A percentile compares a stretch with the other conserved stretches of the same genome.
Evolutionary conservation across 106 monocot species (phyloP).

Genomic region (Posidonia australis): DNA sequence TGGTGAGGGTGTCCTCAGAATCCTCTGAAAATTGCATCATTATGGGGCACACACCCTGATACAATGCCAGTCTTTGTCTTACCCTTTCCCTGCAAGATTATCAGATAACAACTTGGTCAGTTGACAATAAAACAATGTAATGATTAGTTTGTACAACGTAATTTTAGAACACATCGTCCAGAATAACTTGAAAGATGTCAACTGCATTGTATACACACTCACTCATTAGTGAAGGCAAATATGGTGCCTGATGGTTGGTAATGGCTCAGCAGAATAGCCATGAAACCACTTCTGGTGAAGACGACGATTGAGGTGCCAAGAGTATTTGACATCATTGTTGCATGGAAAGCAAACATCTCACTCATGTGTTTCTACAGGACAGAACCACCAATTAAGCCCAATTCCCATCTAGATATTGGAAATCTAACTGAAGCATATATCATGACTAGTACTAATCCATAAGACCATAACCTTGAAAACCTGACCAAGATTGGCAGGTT

Average conservation of each 20-base stretch:
- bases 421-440: not conserved
- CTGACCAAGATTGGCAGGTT: constrained; percentile 70
- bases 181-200: not conserved
- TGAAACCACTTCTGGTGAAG: constrained; percentile 89
- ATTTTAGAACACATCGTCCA: not conserved
- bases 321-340: constrained; percentile 97
- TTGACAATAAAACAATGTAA: too few species aligned
- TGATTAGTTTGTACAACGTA: not conserved
- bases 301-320: constrained; percentile 92
- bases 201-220: constrained; percentile 7
- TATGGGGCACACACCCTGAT: constrained; percentile 89
- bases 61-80: constrained; percentile 83
- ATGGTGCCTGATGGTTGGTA: constrained; percentile 92
- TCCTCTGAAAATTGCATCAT: constrained; percentile 69
- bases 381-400: not conserved
- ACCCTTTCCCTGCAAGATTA: constrained; percentile 71
- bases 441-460: not conserved
- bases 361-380: constrained; percentile 84
- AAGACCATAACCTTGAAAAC: constrained; percentile 73
- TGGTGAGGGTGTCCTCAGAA: constrained; percentile 65
- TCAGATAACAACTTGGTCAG: not conserved
- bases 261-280: constrained; percentile 94
- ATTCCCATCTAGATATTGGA: not conserved
- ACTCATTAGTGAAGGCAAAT: constrained; percentile 98
- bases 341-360: constrained; percentile 98